Conservation (phyloP, 768 basidiomycete species). For the Lenzites betulinus region DNA sequence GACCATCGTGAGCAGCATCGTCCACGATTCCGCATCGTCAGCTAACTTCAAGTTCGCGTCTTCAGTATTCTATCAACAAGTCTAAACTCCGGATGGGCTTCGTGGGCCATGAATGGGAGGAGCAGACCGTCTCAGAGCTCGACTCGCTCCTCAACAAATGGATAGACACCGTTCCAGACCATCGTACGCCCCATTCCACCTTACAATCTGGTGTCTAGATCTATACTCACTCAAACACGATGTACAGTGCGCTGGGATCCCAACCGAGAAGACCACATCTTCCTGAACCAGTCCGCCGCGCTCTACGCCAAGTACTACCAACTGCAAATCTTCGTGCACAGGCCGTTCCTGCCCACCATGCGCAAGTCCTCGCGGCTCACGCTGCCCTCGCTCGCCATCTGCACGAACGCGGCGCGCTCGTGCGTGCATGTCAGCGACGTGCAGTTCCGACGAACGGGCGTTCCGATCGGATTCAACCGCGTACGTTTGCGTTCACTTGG, state of each 20-base stretch:
- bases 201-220: not conserved
- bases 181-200: slow-evolving; percentile 39
- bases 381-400: slow-evolving; percentile 75
- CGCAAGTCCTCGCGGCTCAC: slow-evolving; percentile 48
- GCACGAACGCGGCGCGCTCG: slow-evolving; percentile 82
- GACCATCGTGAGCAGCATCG: slow-evolving; percentile 29
- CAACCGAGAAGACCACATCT: slow-evolving; percentile 19
- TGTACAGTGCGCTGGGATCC: slow-evolving; percentile 33
- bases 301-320: slow-evolving; percentile 48
- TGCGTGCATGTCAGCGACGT: slow-evolving; percentile 71
- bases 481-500: slow-evolving; percentile 1
- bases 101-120: slow-evolving; percentile 44
- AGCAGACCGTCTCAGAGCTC: slow-evolving; percentile 57
- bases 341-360: slow-evolving; percentile 75
- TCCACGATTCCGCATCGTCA: not conserved
- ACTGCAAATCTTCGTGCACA: slow-evolving; percentile 69
- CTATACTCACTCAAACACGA: not conserved
- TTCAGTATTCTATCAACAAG: slow-evolving; percentile 50
- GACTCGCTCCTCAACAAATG: slow-evolving; percentile 65
- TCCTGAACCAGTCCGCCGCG: slow-evolving; percentile 39
- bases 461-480: slow-evolving; percentile 3
- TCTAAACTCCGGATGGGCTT: slow-evolving; percentile 38
- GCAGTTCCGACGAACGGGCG: slow-evolving; percentile 28
- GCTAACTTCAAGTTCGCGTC: not conserved
- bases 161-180: slow-evolving; percentile 59